phyloP scores from a whole-genome alignment of 2,329 filamentous ascomycete genomes.

The Ceratocystis variospora region DNA sequence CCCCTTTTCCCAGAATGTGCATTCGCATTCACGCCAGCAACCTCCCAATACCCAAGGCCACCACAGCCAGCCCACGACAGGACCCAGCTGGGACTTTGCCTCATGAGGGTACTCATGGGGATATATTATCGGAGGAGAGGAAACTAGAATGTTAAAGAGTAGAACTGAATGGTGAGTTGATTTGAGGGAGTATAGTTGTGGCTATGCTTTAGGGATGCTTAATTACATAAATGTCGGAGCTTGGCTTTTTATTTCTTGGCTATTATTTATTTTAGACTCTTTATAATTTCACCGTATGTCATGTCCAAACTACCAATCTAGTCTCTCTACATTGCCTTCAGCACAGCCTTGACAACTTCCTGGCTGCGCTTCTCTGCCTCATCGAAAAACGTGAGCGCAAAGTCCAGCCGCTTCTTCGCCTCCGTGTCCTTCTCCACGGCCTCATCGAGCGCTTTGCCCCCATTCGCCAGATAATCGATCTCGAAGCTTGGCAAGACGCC shows the following conservation, averaged over 20 bases:
- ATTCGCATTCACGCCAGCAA: not conserved
- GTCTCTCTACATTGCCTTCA: not conserved
- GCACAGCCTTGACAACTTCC: constrained; percentile 27
- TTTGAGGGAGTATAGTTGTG: not conserved
- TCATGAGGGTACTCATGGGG: too few species aligned
- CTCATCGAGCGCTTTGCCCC: constrained; percentile 31
- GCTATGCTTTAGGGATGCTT: not conserved
- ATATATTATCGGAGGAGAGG: too few species aligned
- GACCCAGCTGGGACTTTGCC: not conserved
- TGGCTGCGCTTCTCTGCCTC: constrained; percentile 29
- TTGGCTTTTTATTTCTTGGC: constrained; percentile 1
- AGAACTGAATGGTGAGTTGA: too few species aligned
- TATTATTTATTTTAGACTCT: not conserved
- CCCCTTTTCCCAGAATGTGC: not conserved
- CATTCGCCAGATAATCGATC: constrained; percentile 34
- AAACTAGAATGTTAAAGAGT: too few species aligned
- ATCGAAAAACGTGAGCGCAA: constrained; percentile 31
- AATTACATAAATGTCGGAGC: not conserved
- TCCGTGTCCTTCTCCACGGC: constrained; percentile 30
- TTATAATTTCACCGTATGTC: not conserved
- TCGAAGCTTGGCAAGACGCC: not conserved
- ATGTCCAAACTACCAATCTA: not conserved
- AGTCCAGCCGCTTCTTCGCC: constrained; percentile 27
- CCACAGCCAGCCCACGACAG: not conserved
- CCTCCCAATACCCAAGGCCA: not conserved